Base-by-base conservation (phyloP, 2,329 filamentous ascomycete genomes). In the Allantophomopsis lycopodina region DNA sequence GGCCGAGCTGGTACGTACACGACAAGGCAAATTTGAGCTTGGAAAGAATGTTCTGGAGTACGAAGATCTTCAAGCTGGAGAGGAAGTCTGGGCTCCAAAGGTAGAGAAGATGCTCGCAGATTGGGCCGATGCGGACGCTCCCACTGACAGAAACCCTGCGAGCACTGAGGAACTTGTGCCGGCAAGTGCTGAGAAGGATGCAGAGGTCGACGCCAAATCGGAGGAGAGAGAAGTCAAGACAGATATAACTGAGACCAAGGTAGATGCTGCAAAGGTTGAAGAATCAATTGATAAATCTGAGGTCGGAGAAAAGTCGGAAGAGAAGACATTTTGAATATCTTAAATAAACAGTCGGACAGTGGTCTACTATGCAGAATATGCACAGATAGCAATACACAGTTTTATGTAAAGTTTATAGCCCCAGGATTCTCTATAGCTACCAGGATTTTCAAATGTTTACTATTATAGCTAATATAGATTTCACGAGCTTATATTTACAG, bases 21-120 rank as follows among this genome's bases (percentile, higher is more conserved):
- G 83, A 39, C 91, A 98, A 60, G 83, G 77, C 14, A 75, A 86
- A 44, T 96, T 93, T 52, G 70, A 73, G 41, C 63, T 94, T 0
- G 77, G 74, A 2, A 68, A 73, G 28, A 88, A 84, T 53, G 81
- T 86, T 39, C 59, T 95, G 15, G 82, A 91, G 49, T 94, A 83
- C 55, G 66, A 74, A 10, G 85, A 94, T 46, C 61, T 95, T 4
- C 69, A 69, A 41, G 73, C 79, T 47, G 86, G 83, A 1, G 85
- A 94, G 57, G 71, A 77, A 1, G 74, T 83, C 7, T 96, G 89
- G 88, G 84, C 73, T 0, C 83, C 85, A 0, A 73, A 86, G 56
- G 68, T 96, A 1, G 57, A 71, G 49, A 55, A 57, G 13, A 68
- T 78, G 54, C 58, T 86, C 14, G 48, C 56, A 35, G 48, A 47